Conservation (phyloP, 2,329 filamentous ascomycete genomes). For the Truncatella angustata region DNA sequence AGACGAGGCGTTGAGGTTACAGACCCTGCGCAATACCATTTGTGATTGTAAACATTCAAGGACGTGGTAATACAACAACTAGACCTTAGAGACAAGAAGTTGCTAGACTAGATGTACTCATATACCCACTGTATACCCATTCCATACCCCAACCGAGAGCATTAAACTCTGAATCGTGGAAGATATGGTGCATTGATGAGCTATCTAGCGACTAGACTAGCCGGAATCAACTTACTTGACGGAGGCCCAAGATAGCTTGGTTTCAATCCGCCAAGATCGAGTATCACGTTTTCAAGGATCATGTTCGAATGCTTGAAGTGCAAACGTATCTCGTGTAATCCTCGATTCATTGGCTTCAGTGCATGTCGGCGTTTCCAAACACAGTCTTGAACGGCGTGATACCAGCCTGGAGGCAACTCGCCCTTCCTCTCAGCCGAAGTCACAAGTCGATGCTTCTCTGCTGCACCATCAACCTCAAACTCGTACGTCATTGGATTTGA, state of each 20-base stretch:
- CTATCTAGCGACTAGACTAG: not conserved
- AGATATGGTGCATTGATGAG: too few species aligned
- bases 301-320: constrained; percentile 31
- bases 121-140: too few species aligned
- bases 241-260: constrained; percentile 35
- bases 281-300: constrained; percentile 34
- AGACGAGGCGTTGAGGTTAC: constrained; percentile 25
- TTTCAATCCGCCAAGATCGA: constrained; percentile 29
- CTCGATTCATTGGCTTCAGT: constrained; percentile 20
- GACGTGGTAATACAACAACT: too few species aligned
- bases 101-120: too few species aligned
- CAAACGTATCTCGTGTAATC: constrained; percentile 29
- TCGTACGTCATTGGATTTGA: constrained; percentile 47
- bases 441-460: constrained; percentile 30
- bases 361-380: constrained; percentile 45
- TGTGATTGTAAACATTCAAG: too few species aligned
- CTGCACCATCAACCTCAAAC: constrained; percentile 43
- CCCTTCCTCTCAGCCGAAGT: constrained; percentile 38
- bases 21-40: constrained; percentile 26
- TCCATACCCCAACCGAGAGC: too few species aligned
- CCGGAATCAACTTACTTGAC: not conserved
- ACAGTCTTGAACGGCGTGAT: constrained; percentile 44
- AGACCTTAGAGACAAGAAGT: too few species aligned
- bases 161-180: too few species aligned
- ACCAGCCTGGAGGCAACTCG: constrained; percentile 47